These are phyloP conservation scores for Mortierella hygrophila DNA, from an alignment of 192 early-diverging fungal genomes.

Conservation along the genomic window DNA sequence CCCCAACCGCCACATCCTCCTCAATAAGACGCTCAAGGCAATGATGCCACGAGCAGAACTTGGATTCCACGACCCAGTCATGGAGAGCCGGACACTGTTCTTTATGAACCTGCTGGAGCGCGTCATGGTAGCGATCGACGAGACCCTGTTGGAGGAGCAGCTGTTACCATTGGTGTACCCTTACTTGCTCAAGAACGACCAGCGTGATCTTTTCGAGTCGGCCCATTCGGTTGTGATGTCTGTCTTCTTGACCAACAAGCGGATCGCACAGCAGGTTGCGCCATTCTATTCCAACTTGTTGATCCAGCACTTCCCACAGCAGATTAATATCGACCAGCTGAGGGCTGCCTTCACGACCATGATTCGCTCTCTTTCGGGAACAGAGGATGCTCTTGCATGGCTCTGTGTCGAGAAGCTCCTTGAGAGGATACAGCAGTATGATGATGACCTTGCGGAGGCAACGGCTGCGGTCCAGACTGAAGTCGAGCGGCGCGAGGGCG, in stretches of 20 bases:
- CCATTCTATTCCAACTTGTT: conserved; percentile 64
- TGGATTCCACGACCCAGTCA: conserved; percentile 31
- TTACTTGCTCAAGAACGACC: conserved; percentile 51
- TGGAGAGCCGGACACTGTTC: conserved; percentile 59
- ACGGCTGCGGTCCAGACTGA: background rate
- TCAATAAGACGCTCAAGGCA: conserved; percentile 33
- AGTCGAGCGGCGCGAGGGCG: conserved; percentile 1
- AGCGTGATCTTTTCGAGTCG: conserved; percentile 64
- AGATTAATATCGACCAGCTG: conserved; percentile 63
- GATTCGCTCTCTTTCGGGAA: conserved; percentile 60
- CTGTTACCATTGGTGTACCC: conserved; percentile 63
- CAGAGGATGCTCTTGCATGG: conserved; percentile 67
- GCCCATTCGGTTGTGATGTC: conserved; percentile 63
- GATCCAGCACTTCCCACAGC: conserved; percentile 59
- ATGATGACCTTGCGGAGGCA: conserved; percentile 10
- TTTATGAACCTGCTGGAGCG: conserved; percentile 65
- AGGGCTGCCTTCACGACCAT: conserved; percentile 64
- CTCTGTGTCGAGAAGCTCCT: conserved; percentile 61
- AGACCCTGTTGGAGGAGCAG: conserved; percentile 57
- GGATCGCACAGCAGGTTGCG: conserved; percentile 60
- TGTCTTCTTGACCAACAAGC: conserved; percentile 61
- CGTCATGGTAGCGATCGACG: conserved; percentile 59
- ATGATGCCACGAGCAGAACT: conserved; percentile 44
- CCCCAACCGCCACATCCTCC: conserved; percentile 19
- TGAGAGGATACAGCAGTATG: conserved; percentile 53